Conservation (phyloP, 2,329 filamentous ascomycete genomes). For the Colletotrichum lindemuthianum region DNA sequence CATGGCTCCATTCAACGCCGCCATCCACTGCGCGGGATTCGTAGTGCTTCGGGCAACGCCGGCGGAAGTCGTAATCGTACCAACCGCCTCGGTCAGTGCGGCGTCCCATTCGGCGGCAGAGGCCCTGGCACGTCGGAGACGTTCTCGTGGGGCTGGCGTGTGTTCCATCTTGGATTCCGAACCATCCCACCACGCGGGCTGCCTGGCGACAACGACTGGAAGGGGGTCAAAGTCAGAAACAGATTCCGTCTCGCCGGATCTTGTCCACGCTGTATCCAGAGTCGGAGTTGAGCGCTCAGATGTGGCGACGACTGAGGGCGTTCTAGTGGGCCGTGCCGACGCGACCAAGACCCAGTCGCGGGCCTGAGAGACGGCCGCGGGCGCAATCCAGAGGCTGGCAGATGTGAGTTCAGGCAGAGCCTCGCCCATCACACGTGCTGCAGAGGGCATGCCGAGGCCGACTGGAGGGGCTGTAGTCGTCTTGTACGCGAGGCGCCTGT, state of each 20-base stretch:
- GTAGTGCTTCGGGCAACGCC: slow-evolving; percentile 27
- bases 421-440: slow-evolving; percentile 40
- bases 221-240: slow-evolving; percentile 28
- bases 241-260: slow-evolving; percentile 15
- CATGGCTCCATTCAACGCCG: slow-evolving; percentile 37
- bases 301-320: slow-evolving; percentile 10
- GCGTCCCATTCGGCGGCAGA: slow-evolving; percentile 35
- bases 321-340: background rate
- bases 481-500: slow-evolving; percentile 38
- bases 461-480: slow-evolving; percentile 31
- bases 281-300: slow-evolving; percentile 28
- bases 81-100: slow-evolving; percentile 28
- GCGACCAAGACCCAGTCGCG: slow-evolving; percentile 38
- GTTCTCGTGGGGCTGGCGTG: slow-evolving; percentile 4
- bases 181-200: slow-evolving; percentile 33
- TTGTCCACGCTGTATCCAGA: slow-evolving; percentile 28
- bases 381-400: slow-evolving; percentile 46
- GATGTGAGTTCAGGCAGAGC: slow-evolving; percentile 45
- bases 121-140: slow-evolving; percentile 9
- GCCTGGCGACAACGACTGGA: slow-evolving; percentile 5
- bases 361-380: slow-evolving; percentile 6
- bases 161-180: slow-evolving; percentile 1
- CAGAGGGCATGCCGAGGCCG: slow-evolving; percentile 32
- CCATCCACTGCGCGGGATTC: slow-evolving; percentile 26
- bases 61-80: background rate